Evolutionary conservation across 495 filamentous ascomycete species (phyloP).

Genomic region (Aspergillus wentii): DNA sequence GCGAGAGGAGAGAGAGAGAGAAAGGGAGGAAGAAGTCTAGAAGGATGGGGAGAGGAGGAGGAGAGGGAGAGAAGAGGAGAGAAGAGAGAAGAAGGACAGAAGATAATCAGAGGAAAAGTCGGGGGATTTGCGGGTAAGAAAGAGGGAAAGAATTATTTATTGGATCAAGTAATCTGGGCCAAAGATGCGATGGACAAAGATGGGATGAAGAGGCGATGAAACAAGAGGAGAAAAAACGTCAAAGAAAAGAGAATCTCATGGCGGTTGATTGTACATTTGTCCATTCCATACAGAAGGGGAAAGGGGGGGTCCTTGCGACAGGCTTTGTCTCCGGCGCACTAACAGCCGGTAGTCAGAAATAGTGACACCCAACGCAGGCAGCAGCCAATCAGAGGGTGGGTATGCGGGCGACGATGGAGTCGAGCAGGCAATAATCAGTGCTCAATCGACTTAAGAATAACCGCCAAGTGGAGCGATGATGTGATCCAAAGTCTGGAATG

Average conservation of each 20-base stretch:
- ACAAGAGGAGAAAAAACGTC: too few relatives aligned
- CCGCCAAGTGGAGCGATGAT: constrained; percentile 18
- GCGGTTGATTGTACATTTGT: too few relatives aligned
- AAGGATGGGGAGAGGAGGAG: constrained; percentile 6
- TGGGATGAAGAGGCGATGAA: too few relatives aligned
- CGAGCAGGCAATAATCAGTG: not conserved
- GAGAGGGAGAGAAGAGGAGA: constrained; percentile 4
- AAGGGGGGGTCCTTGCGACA: too few relatives aligned
- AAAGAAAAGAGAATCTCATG: too few relatives aligned
- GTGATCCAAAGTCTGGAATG: constrained; percentile 8
- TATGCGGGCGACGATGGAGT: not conserved
- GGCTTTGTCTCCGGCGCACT: too few relatives aligned
- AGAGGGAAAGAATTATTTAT: not conserved
- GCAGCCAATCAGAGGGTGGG: not conserved
- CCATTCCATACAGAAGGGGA: too few relatives aligned
- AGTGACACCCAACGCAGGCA: too few relatives aligned
- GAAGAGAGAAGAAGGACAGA: constrained; percentile 18
- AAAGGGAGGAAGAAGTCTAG: constrained; percentile 3
- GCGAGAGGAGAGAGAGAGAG: constrained; percentile 1
- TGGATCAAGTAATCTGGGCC: too few relatives aligned
- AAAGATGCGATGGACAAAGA: too few relatives aligned
- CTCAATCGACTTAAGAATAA: too few relatives aligned
- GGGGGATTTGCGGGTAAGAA: not conserved
- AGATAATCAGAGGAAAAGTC: not conserved
- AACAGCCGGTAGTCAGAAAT: too few relatives aligned